Evolutionary conservation across 2,329 filamentous ascomycete genomes (phyloP).

Genomic region (Lachnellula cervina): DNA sequence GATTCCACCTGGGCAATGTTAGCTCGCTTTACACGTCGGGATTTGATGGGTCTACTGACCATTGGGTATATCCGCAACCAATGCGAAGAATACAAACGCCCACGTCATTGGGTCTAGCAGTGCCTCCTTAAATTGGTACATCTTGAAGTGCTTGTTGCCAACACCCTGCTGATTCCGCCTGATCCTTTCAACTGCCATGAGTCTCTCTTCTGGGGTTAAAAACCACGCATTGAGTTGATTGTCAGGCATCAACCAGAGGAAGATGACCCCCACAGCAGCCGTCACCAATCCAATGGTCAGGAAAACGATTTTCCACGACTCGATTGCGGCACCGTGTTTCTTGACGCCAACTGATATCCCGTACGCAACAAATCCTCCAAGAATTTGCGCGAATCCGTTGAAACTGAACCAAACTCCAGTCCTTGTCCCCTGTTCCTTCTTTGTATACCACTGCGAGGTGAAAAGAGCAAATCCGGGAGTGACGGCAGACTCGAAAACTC

Average conservation of each 20-base stretch:
- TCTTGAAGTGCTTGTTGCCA: slow-evolving; percentile 48
- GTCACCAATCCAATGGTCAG: slow-evolving; percentile 44
- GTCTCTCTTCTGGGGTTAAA: slow-evolving; percentile 39
- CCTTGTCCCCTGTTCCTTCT: slow-evolving; percentile 59
- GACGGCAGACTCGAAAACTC: slow-evolving; percentile 63
- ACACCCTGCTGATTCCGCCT: slow-evolving; percentile 55
- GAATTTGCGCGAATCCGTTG: slow-evolving; percentile 59
- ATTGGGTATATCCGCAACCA: slow-evolving; percentile 31
- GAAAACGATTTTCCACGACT: slow-evolving; percentile 56
- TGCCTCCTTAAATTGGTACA: slow-evolving; percentile 48
- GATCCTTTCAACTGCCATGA: slow-evolving; percentile 42
- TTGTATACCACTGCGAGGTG: slow-evolving; percentile 69
- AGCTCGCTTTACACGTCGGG: neutral
- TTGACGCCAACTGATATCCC: slow-evolving; percentile 52
- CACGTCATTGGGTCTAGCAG: slow-evolving; percentile 30
- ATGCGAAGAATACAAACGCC: slow-evolving; percentile 41
- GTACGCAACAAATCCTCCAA: slow-evolving; percentile 59
- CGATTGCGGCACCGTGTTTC: slow-evolving; percentile 46
- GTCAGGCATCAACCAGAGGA: slow-evolving; percentile 40
- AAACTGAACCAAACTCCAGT: slow-evolving; percentile 66
- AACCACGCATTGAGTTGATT: slow-evolving; percentile 41
- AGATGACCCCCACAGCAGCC: slow-evolving; percentile 36
- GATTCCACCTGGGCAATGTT: slow-evolving; percentile 40
- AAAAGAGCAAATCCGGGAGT: slow-evolving; percentile 65
- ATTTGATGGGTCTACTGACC: slow-evolving; percentile 13